Evolutionary conservation across 164 flowering plant species (phyloP), one percentile per base, ranked within the genome.

Genomic region (Tinospora cordifolia): DNA sequence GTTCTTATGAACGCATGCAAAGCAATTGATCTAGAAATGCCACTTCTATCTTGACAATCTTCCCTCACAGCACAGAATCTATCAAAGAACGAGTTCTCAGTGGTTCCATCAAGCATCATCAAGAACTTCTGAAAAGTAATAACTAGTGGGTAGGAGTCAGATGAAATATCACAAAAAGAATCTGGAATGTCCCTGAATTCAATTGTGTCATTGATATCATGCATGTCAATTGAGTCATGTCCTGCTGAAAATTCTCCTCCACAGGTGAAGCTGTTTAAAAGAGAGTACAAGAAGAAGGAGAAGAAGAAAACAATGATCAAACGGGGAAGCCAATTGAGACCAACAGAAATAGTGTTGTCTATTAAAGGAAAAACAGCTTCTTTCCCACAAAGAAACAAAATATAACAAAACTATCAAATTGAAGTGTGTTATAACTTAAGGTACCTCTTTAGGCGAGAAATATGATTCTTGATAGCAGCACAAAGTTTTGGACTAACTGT

Each of bases 401-500:
- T n/a, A 65, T 34, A 65, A 40, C 19, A 25, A 59, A n/a, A 22
- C 57, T 8, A 15, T 21, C 51, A 26, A 64, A 25, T 40, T n/a
- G 57, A 41, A 41, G 24, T n/a, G 9, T 17, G 24, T 2, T 24
- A 51, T 21, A 38, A 26, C 21, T 54, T 0, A 10, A 44, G 22
- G 17, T 41, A 91, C 97, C 96, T 86, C 77, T 83, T 85, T 75
- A 88, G 74, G 47, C 81, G 79, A 19, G 79, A 73, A 25, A 92
- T 80, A 62, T 92, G 87, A 64, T 80, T 78, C 71, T 80, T 88
- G 24, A 92, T 81, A 14, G 92, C 90, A 74, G 74, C 72, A 77
- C 92, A 90, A 15, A 88, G 81, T 69, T 82, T 92, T 12, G 92
- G 86, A 72, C 92, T 92, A 22, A 90, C 93, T 0, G 97, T 90